Evolutionary conservation across 2,329 filamentous ascomycete genomes (phyloP).

Genomic region (Biscogniauxia sp.): DNA sequence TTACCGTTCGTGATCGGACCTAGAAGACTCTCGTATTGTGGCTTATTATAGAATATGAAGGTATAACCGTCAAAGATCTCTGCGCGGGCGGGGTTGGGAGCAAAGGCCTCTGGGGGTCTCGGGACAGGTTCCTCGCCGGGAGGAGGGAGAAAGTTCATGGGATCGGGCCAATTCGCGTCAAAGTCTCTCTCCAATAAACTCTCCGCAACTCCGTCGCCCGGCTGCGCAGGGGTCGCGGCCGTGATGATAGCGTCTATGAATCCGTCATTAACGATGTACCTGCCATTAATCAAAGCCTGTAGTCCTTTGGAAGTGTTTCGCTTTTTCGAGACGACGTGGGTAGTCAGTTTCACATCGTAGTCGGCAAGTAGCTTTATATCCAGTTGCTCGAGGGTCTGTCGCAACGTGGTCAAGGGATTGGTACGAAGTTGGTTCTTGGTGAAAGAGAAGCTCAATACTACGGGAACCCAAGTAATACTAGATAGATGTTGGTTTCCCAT

Average conservation of each 20-base stretch:
- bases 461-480: slow-evolving; percentile 75
- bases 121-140: slow-evolving; percentile 72
- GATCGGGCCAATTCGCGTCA: slow-evolving; percentile 72
- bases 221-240: slow-evolving; percentile 50
- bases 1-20: slow-evolving; percentile 73
- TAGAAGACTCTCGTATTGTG: slow-evolving; percentile 73
- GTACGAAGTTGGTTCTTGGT: slow-evolving; percentile 67
- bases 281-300: slow-evolving; percentile 80
- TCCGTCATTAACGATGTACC: slow-evolving; percentile 69
- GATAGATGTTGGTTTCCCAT: slow-evolving; percentile 1
- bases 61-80: slow-evolving; percentile 83
- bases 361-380: slow-evolving; percentile 82
- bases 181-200: slow-evolving; percentile 76
- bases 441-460: slow-evolving; percentile 79
- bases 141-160: slow-evolving; percentile 69
- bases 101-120: slow-evolving; percentile 66
- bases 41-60: slow-evolving; percentile 78
- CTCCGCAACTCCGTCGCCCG: slow-evolving; percentile 46
- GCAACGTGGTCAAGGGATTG: slow-evolving; percentile 61
- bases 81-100: slow-evolving; percentile 62
- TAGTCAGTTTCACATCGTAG: slow-evolving; percentile 69
- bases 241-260: slow-evolving; percentile 72
- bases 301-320: slow-evolving; percentile 86
- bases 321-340: slow-evolving; percentile 85
- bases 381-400: slow-evolving; percentile 70